Conservation (phyloP, 2,329 filamentous ascomycete genomes). For the Plectosphaerella cucumerina region DNA sequence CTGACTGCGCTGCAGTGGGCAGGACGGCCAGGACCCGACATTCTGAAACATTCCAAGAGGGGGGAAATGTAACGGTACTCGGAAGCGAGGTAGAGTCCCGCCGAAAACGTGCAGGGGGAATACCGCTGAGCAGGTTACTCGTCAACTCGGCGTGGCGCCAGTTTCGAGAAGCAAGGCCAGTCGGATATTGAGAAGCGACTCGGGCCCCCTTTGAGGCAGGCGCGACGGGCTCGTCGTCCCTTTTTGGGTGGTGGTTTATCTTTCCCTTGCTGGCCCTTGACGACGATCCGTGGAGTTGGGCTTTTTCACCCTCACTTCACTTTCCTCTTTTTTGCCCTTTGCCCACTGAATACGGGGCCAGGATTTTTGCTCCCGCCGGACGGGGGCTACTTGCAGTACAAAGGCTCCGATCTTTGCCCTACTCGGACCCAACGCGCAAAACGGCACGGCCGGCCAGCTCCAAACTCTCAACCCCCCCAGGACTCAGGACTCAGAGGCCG, state of each 20-base stretch:
- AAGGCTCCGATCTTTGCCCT: too few species aligned
- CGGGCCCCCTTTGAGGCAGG: neutral
- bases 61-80: neutral
- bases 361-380: neutral
- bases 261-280: neutral
- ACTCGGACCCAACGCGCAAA: too few species aligned
- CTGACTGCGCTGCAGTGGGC: neutral
- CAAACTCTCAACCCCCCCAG: too few species aligned
- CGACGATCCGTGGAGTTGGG: too few species aligned
- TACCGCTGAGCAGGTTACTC: neutral
- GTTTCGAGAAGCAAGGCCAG: too few species aligned
- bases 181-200: neutral
- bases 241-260: neutral
- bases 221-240: neutral
- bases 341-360: neutral
- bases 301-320: too few species aligned
- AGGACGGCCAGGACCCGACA: neutral
- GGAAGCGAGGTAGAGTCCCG: neutral
- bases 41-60: constrained; percentile 2
- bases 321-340: too few species aligned
- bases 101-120: neutral
- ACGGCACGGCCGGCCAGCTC: too few species aligned
- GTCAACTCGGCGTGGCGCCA: too few species aligned
- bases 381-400: too few species aligned
- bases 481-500: too few species aligned